Evolutionary conservation across 148 eudicot species (phyloP).

Genomic region (Amaranthus palmeri): DNA sequence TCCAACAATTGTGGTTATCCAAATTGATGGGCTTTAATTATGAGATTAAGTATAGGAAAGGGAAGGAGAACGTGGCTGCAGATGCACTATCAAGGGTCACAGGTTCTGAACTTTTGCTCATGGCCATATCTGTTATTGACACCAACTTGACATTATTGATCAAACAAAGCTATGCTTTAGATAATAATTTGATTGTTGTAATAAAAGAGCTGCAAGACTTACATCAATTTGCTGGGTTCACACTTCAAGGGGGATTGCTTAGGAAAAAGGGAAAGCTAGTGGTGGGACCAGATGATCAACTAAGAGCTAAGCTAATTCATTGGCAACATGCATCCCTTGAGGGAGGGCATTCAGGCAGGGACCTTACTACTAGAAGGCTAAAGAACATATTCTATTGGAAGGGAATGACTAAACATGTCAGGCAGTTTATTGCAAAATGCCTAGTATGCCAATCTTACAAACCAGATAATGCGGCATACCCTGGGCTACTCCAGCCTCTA

Average conservation of each 20-base stretch:
- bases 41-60: not conserved
- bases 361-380: not conserved
- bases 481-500: too few relatives aligned
- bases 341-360: not conserved
- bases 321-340: not conserved
- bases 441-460: too few relatives aligned
- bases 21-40: not conserved
- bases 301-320: not conserved
- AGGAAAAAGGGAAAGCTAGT: not conserved
- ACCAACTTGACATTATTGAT: not conserved
- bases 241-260: not conserved
- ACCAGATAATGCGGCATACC: too few relatives aligned
- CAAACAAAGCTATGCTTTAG: not conserved
- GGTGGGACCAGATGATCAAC: not conserved
- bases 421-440: not conserved
- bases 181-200: too few relatives aligned
- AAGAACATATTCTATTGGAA: not conserved
- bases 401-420: not conserved
- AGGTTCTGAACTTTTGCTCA: not conserved
- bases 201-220: not conserved
- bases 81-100: conserved; percentile 3
- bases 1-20: not conserved
- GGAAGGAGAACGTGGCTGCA: not conserved
- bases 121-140: not conserved
- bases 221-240: too few relatives aligned